A percentile compares a stretch with the other conserved stretches of the same genome.
Conservation (phyloP, 75 land plant species). For the Selaginella moellendorffii region DNA sequence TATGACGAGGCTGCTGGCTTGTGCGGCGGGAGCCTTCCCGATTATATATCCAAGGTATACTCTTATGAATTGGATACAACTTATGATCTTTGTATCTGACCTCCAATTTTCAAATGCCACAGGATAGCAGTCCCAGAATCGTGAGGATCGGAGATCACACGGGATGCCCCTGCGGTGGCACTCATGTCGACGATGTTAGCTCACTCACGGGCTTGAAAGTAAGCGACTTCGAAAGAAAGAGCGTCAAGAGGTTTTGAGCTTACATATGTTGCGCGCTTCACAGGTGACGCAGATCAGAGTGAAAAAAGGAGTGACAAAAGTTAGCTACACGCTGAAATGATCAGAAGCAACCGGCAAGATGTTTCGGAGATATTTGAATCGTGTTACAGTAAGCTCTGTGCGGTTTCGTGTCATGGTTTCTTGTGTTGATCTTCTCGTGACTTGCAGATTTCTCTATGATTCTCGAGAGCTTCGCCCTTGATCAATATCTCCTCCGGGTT, state of each 20-base stretch:
- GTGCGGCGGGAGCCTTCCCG: constrained; percentile 52
- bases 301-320: constrained; percentile 19
- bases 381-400: too few species aligned
- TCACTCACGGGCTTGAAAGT: constrained; percentile 43
- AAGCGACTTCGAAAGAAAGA: neutral
- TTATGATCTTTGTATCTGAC: neutral
- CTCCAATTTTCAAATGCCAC: neutral
- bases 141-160: constrained; percentile 39
- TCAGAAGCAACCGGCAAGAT: too few species aligned
- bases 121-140: constrained; percentile 51
- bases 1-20: constrained; percentile 36
- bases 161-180: constrained; percentile 75
- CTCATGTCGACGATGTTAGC: constrained; percentile 51
- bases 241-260: neutral
- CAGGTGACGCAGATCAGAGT: constrained; percentile 21
- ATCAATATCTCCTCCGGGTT: too few species aligned
- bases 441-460: too few species aligned
- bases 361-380: too few species aligned
- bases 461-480: too few species aligned
- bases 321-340: too few species aligned
- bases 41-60: constrained; percentile 45
- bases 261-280: neutral
- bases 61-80: neutral
- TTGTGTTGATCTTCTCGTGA: too few species aligned
- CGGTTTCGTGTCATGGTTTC: too few species aligned